Evolutionary conservation across 805 yeast species (phyloP).

Genomic region (Suhomyces sp.): DNA sequence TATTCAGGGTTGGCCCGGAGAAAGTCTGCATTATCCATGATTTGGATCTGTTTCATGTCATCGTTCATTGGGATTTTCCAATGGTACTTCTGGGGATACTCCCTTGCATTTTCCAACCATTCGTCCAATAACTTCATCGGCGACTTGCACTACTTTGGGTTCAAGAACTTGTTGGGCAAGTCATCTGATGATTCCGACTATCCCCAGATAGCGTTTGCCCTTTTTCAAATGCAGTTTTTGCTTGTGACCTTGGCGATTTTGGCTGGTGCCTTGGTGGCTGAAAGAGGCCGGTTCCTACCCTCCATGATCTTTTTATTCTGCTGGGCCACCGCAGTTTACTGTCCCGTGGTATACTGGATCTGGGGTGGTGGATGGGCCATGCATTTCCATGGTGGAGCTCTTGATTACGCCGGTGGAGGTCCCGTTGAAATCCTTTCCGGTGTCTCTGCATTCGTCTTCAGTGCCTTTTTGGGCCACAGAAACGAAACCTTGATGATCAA

Average conservation of each 20-base stretch:
- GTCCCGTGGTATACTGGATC: conserved; percentile 94
- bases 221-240: conserved; percentile 87
- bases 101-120: conserved; percentile 78
- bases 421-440: conserved; percentile 94
- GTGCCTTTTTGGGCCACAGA: conserved; percentile 79
- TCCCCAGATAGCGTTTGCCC: conserved; percentile 83
- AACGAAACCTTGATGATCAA: conserved; percentile 74
- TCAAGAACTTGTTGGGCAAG: conserved; percentile 61
- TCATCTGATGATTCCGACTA: conserved; percentile 42
- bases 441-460: conserved; percentile 82
- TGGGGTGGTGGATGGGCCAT: conserved; percentile 98
- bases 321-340: conserved; percentile 90
- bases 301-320: conserved; percentile 76
- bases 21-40: conserved; percentile 83
- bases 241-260: conserved; percentile 90
- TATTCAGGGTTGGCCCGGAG: conserved; percentile 90
- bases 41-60: conserved; percentile 76
- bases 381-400: conserved; percentile 72
- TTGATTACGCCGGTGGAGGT: conserved; percentile 98
- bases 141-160: conserved; percentile 77
- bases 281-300: conserved; percentile 87
- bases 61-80: conserved; percentile 76
- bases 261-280: conserved; percentile 85
- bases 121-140: conserved; percentile 88
- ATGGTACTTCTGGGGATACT: conserved; percentile 99